Percentiles rank a stretch among this genome's conserved stretches.
These are phyloP conservation scores for Haematococcus lacustris DNA, from an alignment of 139 green algal species.

Conservation along the genomic window DNA sequence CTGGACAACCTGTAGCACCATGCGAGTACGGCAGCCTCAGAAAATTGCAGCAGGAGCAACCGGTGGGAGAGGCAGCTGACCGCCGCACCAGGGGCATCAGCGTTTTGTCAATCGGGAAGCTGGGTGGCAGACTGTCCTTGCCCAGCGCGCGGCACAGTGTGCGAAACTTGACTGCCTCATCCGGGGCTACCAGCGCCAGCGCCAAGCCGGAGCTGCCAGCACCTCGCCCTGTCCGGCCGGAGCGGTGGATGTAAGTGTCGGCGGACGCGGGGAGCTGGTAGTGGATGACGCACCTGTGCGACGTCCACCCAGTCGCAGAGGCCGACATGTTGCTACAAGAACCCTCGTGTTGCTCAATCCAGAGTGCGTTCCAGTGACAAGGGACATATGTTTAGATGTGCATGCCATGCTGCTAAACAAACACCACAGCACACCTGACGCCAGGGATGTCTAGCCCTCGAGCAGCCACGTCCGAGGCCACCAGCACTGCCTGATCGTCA, in stretches of 20 bases:
- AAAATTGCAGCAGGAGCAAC: too few relatives aligned
- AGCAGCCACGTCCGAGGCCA: constrained; percentile 95
- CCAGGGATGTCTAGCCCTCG: constrained; percentile 85
- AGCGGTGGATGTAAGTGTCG: constrained; percentile 95
- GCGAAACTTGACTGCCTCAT: constrained; percentile 54
- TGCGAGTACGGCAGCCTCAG: background rate
- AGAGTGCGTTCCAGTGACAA: too few relatives aligned
- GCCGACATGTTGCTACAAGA: too few relatives aligned
- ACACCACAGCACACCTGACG: constrained; percentile 34
- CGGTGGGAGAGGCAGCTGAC: too few relatives aligned
- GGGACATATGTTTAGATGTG: too few relatives aligned
- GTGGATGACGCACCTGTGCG: too few relatives aligned
- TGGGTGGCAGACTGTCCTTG: constrained; percentile 23
- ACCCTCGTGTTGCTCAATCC: too few relatives aligned
- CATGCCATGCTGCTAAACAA: too few relatives aligned
- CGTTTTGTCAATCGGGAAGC: constrained; percentile 66
- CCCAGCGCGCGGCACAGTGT: constrained; percentile 33
- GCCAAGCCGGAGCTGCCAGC: constrained; percentile 58
- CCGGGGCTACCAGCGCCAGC: constrained; percentile 71
- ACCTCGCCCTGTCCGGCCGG: constrained; percentile 71
- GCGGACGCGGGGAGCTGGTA: constrained; percentile 88
- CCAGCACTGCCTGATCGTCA: constrained; percentile 62
- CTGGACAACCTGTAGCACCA: constrained; percentile 14
- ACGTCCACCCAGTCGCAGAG: too few relatives aligned
- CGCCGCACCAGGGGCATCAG: constrained; percentile 47